Evolutionary conservation across 1,139 yeast genomes (phyloP).

Genomic region (Candida labiduridarum): DNA sequence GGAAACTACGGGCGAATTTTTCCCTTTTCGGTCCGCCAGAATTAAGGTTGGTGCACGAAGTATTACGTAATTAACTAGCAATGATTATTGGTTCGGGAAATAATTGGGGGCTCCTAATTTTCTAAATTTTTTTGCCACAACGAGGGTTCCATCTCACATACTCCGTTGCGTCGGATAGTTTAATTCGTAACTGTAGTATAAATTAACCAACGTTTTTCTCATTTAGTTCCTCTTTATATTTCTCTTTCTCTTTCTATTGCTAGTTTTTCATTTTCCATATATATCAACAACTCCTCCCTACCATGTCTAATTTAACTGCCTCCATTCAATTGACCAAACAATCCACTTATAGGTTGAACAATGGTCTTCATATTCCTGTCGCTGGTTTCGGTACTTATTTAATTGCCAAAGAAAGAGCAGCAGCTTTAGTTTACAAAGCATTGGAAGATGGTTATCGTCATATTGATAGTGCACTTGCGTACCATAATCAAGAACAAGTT

Average conservation of each 20-base stretch:
- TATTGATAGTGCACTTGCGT: slow-evolving; percentile 44
- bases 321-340: slow-evolving; percentile 33
- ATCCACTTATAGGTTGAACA: slow-evolving; percentile 35
- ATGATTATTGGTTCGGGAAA: too few species aligned
- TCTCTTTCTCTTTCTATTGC: neutral
- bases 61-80: too few species aligned
- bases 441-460: slow-evolving; percentile 71
- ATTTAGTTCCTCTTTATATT: neutral
- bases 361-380: slow-evolving; percentile 42
- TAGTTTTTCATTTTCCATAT: too few species aligned
- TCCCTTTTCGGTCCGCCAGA: too few species aligned
- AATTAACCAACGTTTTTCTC: neutral
- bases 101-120: too few species aligned
- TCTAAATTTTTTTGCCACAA: too few species aligned
- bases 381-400: slow-evolving; percentile 42
- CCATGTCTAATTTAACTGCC: slow-evolving; percentile 13
- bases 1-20: too few species aligned
- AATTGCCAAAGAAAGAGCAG: slow-evolving; percentile 27
- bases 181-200: neutral
- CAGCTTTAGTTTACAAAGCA: slow-evolving; percentile 38
- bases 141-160: too few species aligned
- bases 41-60: too few species aligned
- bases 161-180: too few species aligned
- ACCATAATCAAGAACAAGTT: slow-evolving; percentile 56
- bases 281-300: neutral